Evolutionary conservation across 2,329 filamentous ascomycete species (phyloP).

Genomic region (Cyclaneusma minus): DNA sequence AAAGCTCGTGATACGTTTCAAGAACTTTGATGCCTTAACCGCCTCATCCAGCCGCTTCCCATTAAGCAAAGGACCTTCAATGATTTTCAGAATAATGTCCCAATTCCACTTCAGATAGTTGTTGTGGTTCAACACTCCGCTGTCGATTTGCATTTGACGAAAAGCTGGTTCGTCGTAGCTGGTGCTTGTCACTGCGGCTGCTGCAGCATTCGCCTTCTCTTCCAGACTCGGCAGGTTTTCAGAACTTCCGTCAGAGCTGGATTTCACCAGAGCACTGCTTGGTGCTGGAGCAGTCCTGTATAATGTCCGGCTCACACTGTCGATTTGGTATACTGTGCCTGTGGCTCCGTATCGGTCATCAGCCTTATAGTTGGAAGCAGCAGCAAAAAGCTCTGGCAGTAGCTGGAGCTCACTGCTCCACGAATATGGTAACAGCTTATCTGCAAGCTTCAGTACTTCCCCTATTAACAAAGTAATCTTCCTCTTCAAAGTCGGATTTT

Average conservation of each 20-base stretch:
- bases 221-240: conserved; percentile 35
- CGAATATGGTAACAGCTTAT: conserved; percentile 63
- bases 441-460: conserved; percentile 79
- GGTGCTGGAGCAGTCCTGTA: conserved; percentile 55
- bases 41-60: conserved; percentile 88
- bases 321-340: conserved; percentile 91
- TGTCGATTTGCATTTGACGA: conserved; percentile 54
- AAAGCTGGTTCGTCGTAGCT: conserved; percentile 47
- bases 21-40: conserved; percentile 87
- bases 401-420: conserved; percentile 80
- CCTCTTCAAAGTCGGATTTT: conserved; percentile 58
- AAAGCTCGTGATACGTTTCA: conserved; percentile 88
- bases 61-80: conserved; percentile 83
- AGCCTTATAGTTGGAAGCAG: conserved; percentile 55
- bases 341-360: conserved; percentile 68
- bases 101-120: conserved; percentile 97
- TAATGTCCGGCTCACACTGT: conserved; percentile 86
- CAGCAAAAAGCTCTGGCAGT: conserved; percentile 69
- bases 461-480: conserved; percentile 86
- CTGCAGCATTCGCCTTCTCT: conserved; percentile 33
- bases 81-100: conserved; percentile 79
- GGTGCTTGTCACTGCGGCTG: no score
- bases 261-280: conserved; percentile 10
- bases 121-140: conserved; percentile 72
- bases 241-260: conserved; percentile 21